Evolutionary conservation across 345 rosid species (phyloP).

Genomic region (Garcia nutans): DNA sequence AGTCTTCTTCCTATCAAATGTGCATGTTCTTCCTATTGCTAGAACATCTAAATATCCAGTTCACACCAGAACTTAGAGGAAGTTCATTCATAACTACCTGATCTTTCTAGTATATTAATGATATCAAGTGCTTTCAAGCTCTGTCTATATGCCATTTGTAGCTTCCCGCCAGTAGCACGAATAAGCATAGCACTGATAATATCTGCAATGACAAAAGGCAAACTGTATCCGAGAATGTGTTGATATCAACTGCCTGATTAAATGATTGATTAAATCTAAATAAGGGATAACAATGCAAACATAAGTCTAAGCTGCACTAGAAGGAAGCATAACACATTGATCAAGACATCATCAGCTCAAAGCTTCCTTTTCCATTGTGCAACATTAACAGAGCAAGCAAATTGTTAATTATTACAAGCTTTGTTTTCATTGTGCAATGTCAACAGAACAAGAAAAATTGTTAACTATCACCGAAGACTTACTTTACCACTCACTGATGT

Average conservation of each 20-base stretch:
- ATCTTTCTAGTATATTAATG: conserved; percentile 36
- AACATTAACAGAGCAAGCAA: not conserved
- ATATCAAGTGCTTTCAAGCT: conserved; percentile 52
- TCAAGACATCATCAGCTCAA: not conserved
- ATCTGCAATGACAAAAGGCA: conserved; percentile 83
- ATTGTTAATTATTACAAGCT: too few species aligned
- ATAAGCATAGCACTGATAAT: conserved; percentile 73
- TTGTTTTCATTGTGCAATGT: not conserved
- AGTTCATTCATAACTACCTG: conserved; percentile 39
- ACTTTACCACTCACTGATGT: not conserved
- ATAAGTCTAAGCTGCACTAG: not conserved
- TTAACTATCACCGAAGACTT: not conserved
- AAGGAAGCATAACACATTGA: not conserved
- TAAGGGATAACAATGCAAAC: not conserved
- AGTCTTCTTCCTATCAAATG: not conserved
- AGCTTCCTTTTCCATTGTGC: not conserved
- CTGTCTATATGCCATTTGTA: conserved; percentile 51
- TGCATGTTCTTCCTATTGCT: not conserved
- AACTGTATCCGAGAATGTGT: conserved; percentile 68
- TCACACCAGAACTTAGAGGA: not conserved
- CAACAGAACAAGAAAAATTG: not conserved
- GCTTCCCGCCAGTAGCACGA: conserved; percentile 61
- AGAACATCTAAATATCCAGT: not conserved
- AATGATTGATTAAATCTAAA: not conserved
- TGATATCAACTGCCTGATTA: conserved; percentile 25